Evolutionary conservation across 805 yeast genomes (phyloP).

Genomic region (Saturnispora quitensis): DNA sequence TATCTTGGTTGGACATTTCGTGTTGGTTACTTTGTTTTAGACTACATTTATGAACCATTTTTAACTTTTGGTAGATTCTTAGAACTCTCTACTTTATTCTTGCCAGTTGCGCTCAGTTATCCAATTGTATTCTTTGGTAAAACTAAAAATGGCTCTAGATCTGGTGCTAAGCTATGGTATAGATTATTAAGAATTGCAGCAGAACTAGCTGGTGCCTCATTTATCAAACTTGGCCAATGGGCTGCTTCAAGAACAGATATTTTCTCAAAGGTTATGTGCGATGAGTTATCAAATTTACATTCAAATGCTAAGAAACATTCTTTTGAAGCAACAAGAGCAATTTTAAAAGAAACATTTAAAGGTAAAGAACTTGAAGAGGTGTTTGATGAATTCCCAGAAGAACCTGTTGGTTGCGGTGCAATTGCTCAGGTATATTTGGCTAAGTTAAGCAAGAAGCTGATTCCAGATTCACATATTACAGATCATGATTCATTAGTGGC

Average conservation of each 20-base stretch:
- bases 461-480: conserved; percentile 13
- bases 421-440: conserved; percentile 93
- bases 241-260: conserved; percentile 96
- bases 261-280: conserved; percentile 71
- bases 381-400: conserved; percentile 66
- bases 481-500: conserved; percentile 59
- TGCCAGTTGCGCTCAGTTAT: conserved; percentile 57
- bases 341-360: conserved; percentile 50
- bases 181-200: conserved; percentile 51
- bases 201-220: conserved; percentile 88
- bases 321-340: conserved; percentile 46
- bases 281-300: conserved; percentile 67
- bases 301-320: conserved; percentile 76
- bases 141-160: conserved; percentile 33
- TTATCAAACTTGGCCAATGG: conserved; percentile 94
- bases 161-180: conserved; percentile 70
- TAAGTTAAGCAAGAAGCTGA: conserved; percentile 40
- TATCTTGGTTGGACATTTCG: conserved; percentile 28
- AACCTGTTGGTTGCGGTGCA: conserved; percentile 94
- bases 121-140: conserved; percentile 57
- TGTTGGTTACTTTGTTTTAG: conserved; percentile 37
- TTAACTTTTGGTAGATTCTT: conserved; percentile 59
- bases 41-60: conserved; percentile 59
- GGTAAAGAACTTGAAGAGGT: conserved; percentile 53
- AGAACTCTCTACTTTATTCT: conserved; percentile 54